Conservation (phyloP, 768 basidiomycete species). For the Xanthoconium purpureum region DNA sequence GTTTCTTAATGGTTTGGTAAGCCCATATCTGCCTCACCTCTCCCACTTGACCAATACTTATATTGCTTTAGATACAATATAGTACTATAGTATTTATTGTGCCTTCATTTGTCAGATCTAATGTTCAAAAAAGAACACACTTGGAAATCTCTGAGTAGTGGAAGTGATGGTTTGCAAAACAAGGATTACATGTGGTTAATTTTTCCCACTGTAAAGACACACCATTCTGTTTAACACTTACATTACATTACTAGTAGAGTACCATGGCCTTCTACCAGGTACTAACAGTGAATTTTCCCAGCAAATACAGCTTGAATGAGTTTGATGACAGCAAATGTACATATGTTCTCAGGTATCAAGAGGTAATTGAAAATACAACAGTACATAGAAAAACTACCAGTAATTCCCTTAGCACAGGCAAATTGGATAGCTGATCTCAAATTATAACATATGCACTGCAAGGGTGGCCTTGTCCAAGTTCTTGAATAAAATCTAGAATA, state of each 20-base stretch:
- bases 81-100: too few species aligned
- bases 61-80: constrained; percentile 43
- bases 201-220: not conserved
- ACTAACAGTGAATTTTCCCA: constrained; percentile 79
- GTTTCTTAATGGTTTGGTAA: constrained; percentile 46
- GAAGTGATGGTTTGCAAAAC: constrained; percentile 53
- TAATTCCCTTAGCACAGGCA: constrained; percentile 68
- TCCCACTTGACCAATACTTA: constrained; percentile 8
- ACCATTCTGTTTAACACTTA: not conserved
- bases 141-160: constrained; percentile 51
- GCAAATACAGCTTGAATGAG: constrained; percentile 75
- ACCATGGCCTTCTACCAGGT: constrained; percentile 48
- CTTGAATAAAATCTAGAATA: constrained; percentile 65
- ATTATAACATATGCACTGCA: constrained; percentile 50
- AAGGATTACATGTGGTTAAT: constrained; percentile 65
- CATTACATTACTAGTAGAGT: constrained; percentile 53
- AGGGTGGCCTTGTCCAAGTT: constrained; percentile 55
- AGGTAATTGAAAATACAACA: not conserved
- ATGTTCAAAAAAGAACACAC: constrained; percentile 41
- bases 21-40: constrained; percentile 3
- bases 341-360: not conserved
- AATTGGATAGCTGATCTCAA: constrained; percentile 64
- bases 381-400: constrained; percentile 71
- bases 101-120: constrained; percentile 56
- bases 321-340: constrained; percentile 65